A percentile compares a stretch with the other conserved stretches of the same genome.
Conservation (phyloP, 2,329 filamentous ascomycete species). For the Lachnellula subtilissima region DNA sequence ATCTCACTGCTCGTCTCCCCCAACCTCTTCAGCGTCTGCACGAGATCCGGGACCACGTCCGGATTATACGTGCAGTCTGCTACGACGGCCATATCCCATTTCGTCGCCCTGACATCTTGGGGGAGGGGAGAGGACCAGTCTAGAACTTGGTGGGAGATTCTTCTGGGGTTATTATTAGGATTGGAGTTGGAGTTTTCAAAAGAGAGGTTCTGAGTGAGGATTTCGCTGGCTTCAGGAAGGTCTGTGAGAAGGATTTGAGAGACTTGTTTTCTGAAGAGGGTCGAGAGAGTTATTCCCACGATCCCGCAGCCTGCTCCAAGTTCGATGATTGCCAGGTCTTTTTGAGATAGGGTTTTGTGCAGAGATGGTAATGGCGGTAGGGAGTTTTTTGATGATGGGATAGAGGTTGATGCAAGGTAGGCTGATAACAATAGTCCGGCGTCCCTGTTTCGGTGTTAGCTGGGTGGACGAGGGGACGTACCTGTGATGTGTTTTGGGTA, state of each 20-base stretch:
- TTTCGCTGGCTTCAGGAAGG: constrained; percentile 57
- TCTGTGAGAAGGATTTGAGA: constrained; percentile 55
- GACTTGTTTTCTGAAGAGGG: constrained; percentile 30
- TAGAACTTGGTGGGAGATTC: constrained; percentile 46
- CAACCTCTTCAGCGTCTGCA: constrained; percentile 45
- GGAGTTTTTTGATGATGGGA: not conserved
- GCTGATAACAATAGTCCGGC: constrained; percentile 35
- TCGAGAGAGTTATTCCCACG: constrained; percentile 58
- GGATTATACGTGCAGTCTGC: constrained; percentile 72
- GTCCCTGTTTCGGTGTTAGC: constrained; percentile 29
- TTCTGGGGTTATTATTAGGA: not conserved
- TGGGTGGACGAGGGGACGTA: constrained; percentile 11
- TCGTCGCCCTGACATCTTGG: constrained; percentile 25
- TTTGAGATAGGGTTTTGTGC: constrained; percentile 10
- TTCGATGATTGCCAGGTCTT: constrained; percentile 51
- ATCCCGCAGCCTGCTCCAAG: constrained; percentile 66
- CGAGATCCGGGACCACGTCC: constrained; percentile 59
- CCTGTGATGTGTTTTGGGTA: not conserved
- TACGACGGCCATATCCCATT: constrained; percentile 56
- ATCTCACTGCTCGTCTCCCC: constrained; percentile 7
- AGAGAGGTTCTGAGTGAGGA: constrained; percentile 48
- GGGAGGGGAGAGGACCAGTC: constrained; percentile 57
- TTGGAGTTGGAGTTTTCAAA: not conserved
- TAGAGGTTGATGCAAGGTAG: constrained; percentile 26
- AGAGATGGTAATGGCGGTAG: constrained; percentile 13